Conservation (phyloP, 345 rosid species). For the Linum tenue region DNA sequence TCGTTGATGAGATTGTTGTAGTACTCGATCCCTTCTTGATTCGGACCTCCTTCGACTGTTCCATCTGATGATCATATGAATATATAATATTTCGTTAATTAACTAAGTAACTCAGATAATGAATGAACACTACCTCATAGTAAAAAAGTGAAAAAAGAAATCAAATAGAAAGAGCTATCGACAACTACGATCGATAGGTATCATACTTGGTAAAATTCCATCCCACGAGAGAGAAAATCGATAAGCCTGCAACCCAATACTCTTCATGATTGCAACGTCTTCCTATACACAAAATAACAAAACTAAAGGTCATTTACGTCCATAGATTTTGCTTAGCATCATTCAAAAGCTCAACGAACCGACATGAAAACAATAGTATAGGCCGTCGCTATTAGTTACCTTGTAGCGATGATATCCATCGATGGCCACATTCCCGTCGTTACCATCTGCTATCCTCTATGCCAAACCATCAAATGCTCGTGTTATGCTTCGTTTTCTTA, state of each 20-base stretch:
- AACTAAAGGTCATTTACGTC: no score
- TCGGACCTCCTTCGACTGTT: not conserved
- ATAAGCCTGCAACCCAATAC: conserved; percentile 4
- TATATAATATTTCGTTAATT: no score
- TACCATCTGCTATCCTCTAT: conserved; percentile 29
- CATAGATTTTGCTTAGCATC: no score
- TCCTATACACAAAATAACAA: no score
- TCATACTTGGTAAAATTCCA: conserved; percentile 4
- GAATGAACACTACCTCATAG: no score
- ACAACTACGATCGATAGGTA: not conserved
- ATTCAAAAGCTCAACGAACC: not conserved
- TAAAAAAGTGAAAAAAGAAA: not conserved
- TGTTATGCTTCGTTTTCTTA: no score
- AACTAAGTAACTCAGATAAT: no score
- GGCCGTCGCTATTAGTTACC: no score
- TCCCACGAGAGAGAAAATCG: conserved; percentile 12
- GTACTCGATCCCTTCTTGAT: conserved; percentile 4
- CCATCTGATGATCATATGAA: not conserved
- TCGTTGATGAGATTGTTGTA: no score
- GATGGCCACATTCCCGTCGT: conserved; percentile 37
- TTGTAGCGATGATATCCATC: conserved; percentile 43
- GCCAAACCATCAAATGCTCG: conserved; percentile 15
- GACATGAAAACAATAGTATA: not conserved
- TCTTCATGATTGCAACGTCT: conserved; percentile 3
- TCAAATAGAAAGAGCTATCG: no score